Evolutionary conservation across 441 rosid species (phyloP).

Genomic region (Brassica balearica): DNA sequence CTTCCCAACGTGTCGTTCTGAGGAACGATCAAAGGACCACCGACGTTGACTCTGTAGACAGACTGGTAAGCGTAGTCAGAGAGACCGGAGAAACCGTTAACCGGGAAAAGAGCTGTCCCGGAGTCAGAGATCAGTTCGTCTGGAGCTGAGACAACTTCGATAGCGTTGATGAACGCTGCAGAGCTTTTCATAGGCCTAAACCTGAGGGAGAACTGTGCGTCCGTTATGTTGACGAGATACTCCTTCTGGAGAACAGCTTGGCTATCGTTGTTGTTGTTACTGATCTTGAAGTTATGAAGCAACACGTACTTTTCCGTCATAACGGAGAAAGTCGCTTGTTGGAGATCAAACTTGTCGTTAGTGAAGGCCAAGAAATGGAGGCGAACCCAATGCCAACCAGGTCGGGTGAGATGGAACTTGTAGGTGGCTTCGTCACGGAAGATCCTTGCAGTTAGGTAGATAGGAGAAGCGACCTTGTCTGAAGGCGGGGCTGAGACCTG

Average conservation of each 20-base stretch:
- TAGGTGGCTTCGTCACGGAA: constrained; percentile 63
- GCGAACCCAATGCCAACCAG: constrained; percentile 85
- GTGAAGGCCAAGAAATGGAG: constrained; percentile 69
- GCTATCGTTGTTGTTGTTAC: constrained; percentile 43
- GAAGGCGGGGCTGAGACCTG: constrained; percentile 57
- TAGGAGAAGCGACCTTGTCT: constrained; percentile 66
- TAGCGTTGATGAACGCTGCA: constrained; percentile 77
- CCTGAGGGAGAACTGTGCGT: constrained; percentile 54
- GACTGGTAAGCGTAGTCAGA: constrained; percentile 55
- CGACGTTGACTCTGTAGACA: constrained; percentile 71
- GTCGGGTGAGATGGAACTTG: constrained; percentile 54
- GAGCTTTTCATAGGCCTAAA: constrained; percentile 71
- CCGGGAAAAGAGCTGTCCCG: constrained; percentile 68
- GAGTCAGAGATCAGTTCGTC: constrained; percentile 56
- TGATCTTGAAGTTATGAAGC: constrained; percentile 60
- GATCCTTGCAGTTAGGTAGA: constrained; percentile 71
- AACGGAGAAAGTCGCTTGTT: constrained; percentile 59
- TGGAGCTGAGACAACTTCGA: constrained; percentile 89
- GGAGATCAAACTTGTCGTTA: constrained; percentile 55
- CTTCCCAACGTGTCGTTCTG: constrained; percentile 74
- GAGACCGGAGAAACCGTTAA: constrained; percentile 51
- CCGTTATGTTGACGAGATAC: constrained; percentile 61
- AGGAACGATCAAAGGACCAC: constrained; percentile 69
- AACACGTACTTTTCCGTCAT: constrained; percentile 63
- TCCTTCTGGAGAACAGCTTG: constrained; percentile 57